Base-by-base conservation (phyloP, 805 yeast genomes). In the Yamadazyma phyllophila region DNA sequence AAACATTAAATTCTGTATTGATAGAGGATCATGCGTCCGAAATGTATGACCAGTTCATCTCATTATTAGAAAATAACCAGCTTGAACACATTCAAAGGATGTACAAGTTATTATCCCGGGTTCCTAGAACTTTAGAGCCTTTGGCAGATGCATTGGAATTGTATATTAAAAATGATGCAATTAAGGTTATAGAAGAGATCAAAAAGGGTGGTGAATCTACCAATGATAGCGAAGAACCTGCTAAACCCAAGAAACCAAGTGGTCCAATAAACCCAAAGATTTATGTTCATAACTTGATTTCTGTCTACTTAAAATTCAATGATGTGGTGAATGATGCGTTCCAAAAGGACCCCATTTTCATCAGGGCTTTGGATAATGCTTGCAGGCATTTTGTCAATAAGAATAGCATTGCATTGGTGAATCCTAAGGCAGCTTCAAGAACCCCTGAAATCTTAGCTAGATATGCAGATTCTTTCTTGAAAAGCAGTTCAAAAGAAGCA, bases 401-500 rank as follows among this genome's bases (percentile, higher is more conserved):
- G 45, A 94, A 95, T 59, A 72, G 80, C 13, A 83, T 90, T 62
- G 96, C 97, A 26, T 16, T 45, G 3, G 77, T 82, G 7, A 82
- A 86, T 17, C 71, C 81, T 12, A 77, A 78, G 53, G 63, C 80
- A 0, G 62, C 66, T 36, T 86, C 96, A n/a, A 83, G 78, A 58
- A 90, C 98, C 0, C 96, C 98, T 0, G 98, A 95, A 56, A 74
- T 88, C 55, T 75, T 95, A 56, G 97, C 98, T 5, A 83, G 83
- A 61, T 94, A 89, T 63, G 81, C 91, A 45, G 99, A 94, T 68
- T 78, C 83, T 38, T 73, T 91, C 55, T 77, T 95, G 57, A 88
- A 83, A 61, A 85, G 84, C 60, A 78, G 82, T n/a, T 76, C 81
- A 39, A 85, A 84, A 60, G 86, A 82, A 47, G 68, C 78, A 0